Base-by-base conservation (phyloP, 2,329 filamentous ascomycete species). In the Stylonectria norvegica region DNA sequence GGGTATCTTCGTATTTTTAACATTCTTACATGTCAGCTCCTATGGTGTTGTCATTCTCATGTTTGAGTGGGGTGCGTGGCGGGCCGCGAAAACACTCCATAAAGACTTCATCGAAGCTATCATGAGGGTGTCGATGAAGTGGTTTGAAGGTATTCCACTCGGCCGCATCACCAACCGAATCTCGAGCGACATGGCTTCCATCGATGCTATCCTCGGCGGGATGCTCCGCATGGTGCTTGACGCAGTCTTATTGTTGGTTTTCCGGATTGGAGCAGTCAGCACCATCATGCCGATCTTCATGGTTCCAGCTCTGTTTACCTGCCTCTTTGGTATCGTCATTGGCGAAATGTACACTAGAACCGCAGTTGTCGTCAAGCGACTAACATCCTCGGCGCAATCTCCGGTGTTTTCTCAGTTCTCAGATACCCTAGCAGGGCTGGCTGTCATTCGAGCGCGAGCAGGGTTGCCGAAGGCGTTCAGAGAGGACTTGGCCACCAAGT, bases 401-500 rank as follows among this genome's bases (percentile, higher is more conserved):
- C 76, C 76, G 10, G 66, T 80, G 2, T 79, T 78, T 50, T 73
- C 75, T 1, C 75, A 78, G 41, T 79, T 79, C 43, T 68, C 71
- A 2, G 74, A 77, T 38, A 75, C 71, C 1, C 59, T 77, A 1
- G 66, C 72, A 4, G 74, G 74, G 0, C 59, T 76, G 20, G 56
- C 71, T 5, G 61, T 76, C 11, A 76, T 80, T 42, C 72, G 76
- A 3, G 75, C 73, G 2, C 63, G 72, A 10, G 60, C 61, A 8
- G 69, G 68, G 23, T 75, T 78, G 67, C 60, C 69, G 8, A 57
- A 66, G 18, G 64, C 64, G 1, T 79, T 79, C 39, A 62, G 67
- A 9, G 57, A 67, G 18, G 65, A 73, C 22, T 57, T 79, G n/a
- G 75, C 75, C 1, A 63, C 71, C 19, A 73, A 72, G 48, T 45